Percentiles rank a stretch among this genome's conserved stretches.
Conservation (phyloP, 768 basidiomycete species). For the Suillus hirtellus region DNA sequence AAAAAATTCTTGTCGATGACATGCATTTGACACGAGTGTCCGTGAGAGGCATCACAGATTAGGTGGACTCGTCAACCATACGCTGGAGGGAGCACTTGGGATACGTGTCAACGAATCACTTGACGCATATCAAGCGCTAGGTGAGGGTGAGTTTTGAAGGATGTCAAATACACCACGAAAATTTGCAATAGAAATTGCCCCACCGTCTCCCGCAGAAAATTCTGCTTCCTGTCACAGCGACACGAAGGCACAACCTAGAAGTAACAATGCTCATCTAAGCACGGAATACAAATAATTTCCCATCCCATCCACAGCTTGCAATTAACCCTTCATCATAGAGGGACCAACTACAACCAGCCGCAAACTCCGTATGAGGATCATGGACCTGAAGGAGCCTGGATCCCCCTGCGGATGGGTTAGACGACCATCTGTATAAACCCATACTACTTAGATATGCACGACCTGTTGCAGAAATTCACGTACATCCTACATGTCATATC, state of each 20-base stretch:
- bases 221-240: neutral
- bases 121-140: neutral
- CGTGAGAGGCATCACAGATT: neutral
- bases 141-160: neutral
- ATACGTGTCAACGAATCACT: neutral
- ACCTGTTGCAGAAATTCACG: conserved; percentile 31
- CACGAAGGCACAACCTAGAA: neutral
- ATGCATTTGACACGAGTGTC: neutral
- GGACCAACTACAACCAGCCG: conserved; percentile 91
- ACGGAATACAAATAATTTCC: conserved; percentile 76
- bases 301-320: conserved; percentile 93
- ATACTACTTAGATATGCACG: neutral
- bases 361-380: conserved; percentile 92
- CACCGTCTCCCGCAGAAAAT: neutral
- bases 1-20: neutral
- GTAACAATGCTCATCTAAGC: conserved; percentile 12
- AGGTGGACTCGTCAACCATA: neutral
- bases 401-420: conserved; percentile 49
- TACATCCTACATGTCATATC: conserved; percentile 97
- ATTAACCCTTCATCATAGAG: conserved; percentile 84
- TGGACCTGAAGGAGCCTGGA: conserved; percentile 68
- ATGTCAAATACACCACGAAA: neutral
- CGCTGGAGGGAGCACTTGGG: neutral
- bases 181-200: neutral
- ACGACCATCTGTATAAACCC: conserved; percentile 62